These are phyloP conservation scores for Parastagonospora avenae DNA, from an alignment of 2,329 filamentous ascomycete species.

Conservation along the genomic window DNA sequence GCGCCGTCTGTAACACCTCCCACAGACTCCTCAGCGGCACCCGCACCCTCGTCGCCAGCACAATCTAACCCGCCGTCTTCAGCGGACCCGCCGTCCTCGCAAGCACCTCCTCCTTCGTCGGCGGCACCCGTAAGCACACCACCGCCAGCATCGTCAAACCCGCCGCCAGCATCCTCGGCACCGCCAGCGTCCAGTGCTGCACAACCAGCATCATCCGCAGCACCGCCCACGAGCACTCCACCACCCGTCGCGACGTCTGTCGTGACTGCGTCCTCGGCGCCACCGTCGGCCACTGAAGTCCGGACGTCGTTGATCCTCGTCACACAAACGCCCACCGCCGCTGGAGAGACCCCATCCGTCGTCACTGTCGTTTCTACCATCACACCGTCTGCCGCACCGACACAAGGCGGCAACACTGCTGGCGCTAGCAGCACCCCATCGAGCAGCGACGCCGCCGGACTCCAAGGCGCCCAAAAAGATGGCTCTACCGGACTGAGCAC, in stretches of 20 bases:
- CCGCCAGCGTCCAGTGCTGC: conserved; percentile 14
- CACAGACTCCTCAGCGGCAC: conserved; percentile 24
- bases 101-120: conserved; percentile 14
- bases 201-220: conserved; percentile 16
- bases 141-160: conserved; percentile 13
- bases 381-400: conserved; percentile 4
- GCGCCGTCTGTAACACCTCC: conserved; percentile 26
- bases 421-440: conserved; percentile 8
- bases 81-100: conserved; percentile 20
- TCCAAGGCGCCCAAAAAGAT: conserved; percentile 16
- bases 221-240: conserved; percentile 5
- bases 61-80: conserved; percentile 17
- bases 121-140: conserved; percentile 16
- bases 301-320: conserved; percentile 26
- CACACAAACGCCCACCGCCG: conserved; percentile 22
- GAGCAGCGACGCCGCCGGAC: conserved; percentile 13
- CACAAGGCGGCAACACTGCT: conserved; percentile 2
- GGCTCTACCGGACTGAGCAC: conserved; percentile 56
- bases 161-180: conserved; percentile 52
- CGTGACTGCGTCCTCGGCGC: conserved; percentile 30
- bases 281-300: conserved; percentile 24
- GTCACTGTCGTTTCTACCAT: conserved; percentile 23
- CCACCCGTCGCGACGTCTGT: conserved; percentile 16
- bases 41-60: conserved; percentile 15
- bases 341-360: conserved; percentile 24